These are phyloP conservation scores for Penicillium coffeae DNA, from an alignment of 495 filamentous ascomycete genomes.

Conservation along the genomic window DNA sequence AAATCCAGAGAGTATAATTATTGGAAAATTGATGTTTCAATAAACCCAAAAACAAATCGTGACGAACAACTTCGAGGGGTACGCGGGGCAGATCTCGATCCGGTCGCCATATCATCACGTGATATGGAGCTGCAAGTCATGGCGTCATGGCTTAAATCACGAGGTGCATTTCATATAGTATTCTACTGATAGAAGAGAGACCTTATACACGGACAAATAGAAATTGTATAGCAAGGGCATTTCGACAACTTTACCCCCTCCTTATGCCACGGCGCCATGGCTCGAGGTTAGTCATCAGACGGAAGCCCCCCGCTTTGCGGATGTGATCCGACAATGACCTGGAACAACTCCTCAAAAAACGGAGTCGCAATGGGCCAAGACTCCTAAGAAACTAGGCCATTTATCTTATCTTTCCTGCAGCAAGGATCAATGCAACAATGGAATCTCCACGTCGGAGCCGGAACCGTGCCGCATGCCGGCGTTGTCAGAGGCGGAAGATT, in stretches of 20 bases:
- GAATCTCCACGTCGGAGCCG: slow-evolving; percentile 26
- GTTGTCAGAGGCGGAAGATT: slow-evolving; percentile 28
- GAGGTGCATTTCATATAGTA: no score
- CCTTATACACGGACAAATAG: no score
- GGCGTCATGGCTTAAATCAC: neutral
- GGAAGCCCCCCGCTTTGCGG: slow-evolving; percentile 1
- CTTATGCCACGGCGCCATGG: neutral
- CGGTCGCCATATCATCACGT: neutral
- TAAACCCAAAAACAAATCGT: no score
- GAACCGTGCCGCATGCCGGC: slow-evolving; percentile 39
- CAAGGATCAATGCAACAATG: slow-evolving; percentile 11
- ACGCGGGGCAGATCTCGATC: neutral
- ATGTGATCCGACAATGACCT: slow-evolving; percentile 2
- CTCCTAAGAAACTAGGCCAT: no score
- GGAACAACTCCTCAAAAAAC: no score
- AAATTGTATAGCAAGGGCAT: no score
- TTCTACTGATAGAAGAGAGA: no score
- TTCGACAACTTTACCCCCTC: no score
- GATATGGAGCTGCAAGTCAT: neutral
- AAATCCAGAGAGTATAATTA: no score
- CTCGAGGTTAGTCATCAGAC: neutral
- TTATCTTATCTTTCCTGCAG: no score
- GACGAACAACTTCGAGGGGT: neutral
- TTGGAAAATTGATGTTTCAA: no score
- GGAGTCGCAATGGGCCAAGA: no score